A percentile compares a stretch with the other conserved stretches of the same genome.
Conservation (phyloP, 83 land plant species). For the Isoetes engelmannii region DNA sequence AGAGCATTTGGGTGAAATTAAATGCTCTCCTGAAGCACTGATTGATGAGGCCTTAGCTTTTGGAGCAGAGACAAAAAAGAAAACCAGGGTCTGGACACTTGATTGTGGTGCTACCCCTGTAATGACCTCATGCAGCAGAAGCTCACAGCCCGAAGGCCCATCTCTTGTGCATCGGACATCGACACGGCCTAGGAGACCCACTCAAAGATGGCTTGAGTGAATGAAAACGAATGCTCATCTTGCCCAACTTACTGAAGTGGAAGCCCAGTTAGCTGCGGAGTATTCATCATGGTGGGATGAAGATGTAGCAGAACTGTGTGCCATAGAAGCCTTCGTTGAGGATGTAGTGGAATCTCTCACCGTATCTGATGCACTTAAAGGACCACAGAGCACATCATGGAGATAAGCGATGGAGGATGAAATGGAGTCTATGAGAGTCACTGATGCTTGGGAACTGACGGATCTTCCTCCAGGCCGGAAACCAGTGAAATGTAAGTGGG, state of each 20-base stretch:
- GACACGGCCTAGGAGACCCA: too few relatives aligned
- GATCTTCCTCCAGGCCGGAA: neutral
- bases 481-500: slow-evolving; percentile 7
- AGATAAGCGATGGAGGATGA: slow-evolving; percentile 2
- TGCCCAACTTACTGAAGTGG: neutral
- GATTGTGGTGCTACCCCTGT: too few relatives aligned
- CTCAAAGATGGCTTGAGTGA: too few relatives aligned
- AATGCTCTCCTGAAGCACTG: too few relatives aligned
- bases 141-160: too few relatives aligned
- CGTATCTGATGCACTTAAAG: neutral
- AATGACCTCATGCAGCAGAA: too few relatives aligned
- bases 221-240: too few relatives aligned
- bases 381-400: neutral
- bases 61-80: too few relatives aligned
- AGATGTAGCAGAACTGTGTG: neutral
- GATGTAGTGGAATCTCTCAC: neutral
- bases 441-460: neutral
- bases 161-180: too few relatives aligned
- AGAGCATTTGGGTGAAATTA: too few relatives aligned
- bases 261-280: neutral
- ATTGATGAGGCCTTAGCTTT: too few relatives aligned
- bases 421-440: neutral
- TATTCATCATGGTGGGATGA: neutral
- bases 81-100: too few relatives aligned
- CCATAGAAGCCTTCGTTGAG: neutral